These are phyloP conservation scores for Acanthamoeba lenticulata DNA, from an alignment of 208 protist species.

Conservation along the genomic window DNA sequence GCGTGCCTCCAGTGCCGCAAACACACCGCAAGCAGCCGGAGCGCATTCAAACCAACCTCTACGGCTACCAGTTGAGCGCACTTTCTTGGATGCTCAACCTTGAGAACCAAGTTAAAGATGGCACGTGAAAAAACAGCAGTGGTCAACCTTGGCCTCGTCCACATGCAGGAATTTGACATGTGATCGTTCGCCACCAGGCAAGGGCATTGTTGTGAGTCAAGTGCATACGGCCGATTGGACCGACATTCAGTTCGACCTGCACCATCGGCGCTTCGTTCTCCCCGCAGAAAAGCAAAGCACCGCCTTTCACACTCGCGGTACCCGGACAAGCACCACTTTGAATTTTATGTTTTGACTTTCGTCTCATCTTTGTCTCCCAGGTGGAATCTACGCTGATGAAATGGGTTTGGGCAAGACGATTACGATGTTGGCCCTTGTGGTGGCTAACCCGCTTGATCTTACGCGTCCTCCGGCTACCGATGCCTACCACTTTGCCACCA, in stretches of 20 bases:
- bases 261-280: background rate
- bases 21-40: background rate
- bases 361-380: too few relatives aligned
- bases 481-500: background rate
- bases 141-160: too few relatives aligned
- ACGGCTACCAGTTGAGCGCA: constrained; percentile 34
- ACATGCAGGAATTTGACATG: too few relatives aligned
- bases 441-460: background rate
- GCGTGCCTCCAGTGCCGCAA: too few relatives aligned
- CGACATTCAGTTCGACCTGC: background rate
- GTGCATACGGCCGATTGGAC: background rate
- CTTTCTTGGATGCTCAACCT: background rate
- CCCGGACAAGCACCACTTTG: too few relatives aligned
- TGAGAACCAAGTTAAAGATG: background rate
- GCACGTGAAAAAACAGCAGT: too few relatives aligned
- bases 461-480: background rate
- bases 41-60: background rate
- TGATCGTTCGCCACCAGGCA: too few relatives aligned
- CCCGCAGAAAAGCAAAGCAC: background rate
- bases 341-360: too few relatives aligned
- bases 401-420: constrained; percentile 27
- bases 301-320: background rate
- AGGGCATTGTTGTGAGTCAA: background rate
- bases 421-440: background rate
- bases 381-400: constrained; percentile 15